Conservation (phyloP, 352 stramenopile species). For the Phytophthora tentaculata region DNA sequence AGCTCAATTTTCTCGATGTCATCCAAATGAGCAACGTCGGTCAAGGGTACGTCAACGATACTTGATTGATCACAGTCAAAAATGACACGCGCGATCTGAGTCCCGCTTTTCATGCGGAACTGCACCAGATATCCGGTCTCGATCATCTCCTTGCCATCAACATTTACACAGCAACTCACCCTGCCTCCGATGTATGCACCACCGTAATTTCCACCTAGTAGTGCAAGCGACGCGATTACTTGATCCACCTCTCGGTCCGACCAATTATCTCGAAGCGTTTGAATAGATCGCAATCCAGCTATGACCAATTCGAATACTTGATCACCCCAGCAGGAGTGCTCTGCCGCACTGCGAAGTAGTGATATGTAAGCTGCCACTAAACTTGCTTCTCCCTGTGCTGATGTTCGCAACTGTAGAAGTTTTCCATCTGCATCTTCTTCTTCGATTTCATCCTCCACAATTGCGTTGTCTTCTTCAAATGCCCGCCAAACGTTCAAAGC, state of each 20-base stretch:
- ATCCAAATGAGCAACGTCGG: constrained; percentile 52
- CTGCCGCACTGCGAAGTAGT: constrained; percentile 46
- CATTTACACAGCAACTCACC: constrained; percentile 77
- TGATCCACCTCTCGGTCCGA: constrained; percentile 20
- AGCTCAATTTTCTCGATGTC: constrained; percentile 55
- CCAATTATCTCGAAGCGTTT: not conserved
- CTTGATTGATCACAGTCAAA: constrained; percentile 69
- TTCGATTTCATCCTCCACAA: not conserved
- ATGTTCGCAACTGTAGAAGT: constrained; percentile 52
- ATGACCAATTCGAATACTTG: constrained; percentile 39
- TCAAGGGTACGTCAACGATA: constrained; percentile 63
- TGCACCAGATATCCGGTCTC: constrained; percentile 74
- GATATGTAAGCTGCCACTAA: constrained; percentile 56
- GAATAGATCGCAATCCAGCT: constrained; percentile 15
- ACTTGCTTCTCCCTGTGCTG: constrained; percentile 48
- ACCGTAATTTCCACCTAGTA: constrained; percentile 66
- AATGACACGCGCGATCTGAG: constrained; percentile 58
- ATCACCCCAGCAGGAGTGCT: constrained; percentile 40
- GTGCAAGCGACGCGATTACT: constrained; percentile 47
- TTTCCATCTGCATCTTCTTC: constrained; percentile 16
- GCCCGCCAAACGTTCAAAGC: constrained; percentile 53
- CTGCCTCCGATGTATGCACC: constrained; percentile 58
- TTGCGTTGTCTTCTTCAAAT: constrained; percentile 32
- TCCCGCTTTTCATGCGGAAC: constrained; percentile 47
- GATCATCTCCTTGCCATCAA: constrained; percentile 76